Evolutionary conservation across 805 yeast genomes (phyloP), one percentile per base, ranked within the genome.

Genomic region (Candida piceae): DNA sequence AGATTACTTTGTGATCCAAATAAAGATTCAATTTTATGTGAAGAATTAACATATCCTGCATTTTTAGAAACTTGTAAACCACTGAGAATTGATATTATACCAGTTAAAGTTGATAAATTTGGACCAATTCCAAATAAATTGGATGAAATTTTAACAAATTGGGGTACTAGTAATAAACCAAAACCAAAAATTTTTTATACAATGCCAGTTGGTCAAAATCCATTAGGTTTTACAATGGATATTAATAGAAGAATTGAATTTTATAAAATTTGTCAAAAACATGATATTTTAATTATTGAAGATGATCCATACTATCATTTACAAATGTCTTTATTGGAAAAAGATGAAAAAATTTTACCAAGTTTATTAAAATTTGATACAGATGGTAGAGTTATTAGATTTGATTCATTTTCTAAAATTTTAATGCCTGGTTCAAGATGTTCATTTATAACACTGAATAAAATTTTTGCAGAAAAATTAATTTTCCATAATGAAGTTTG

Each of bases 241-340:
- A 49, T 55, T 5, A 75, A 72, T 44, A 68, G 87, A 50, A 74
- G 87, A 57, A 53, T 60, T 39, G 67, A 67, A 31, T 66, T 85
- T 40, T 80, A 82, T 53, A 65, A 67, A 25, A 52, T 85, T 33
- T 78, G 84, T 36, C 72, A 70, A 49, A 76, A 78, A 55, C 83
- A 79, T 57, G 83, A 84, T 58, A 55, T 85, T 38, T 53, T 86
- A 22, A 78, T 85, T 39, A 59, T 84, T 37, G 95, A 86, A 61
- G 95, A 85, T 57, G 95, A 86, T 63, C 95, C 95, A 6, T 86
- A 85, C 67, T 84, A 81, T 61, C 84, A 78, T 60, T 62, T 85
- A 52, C 83, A 80, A 50, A 69, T 80, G 64, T 75, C 67, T 39
- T 45, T 61, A n/a, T 63, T 65, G 46, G 65, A 71, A 20, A 43